Percentiles rank a stretch among this genome's conserved stretches.
phyloP scores from a whole-genome alignment of 2,329 filamentous ascomycete species.

The Penicillium concentricum region DNA sequence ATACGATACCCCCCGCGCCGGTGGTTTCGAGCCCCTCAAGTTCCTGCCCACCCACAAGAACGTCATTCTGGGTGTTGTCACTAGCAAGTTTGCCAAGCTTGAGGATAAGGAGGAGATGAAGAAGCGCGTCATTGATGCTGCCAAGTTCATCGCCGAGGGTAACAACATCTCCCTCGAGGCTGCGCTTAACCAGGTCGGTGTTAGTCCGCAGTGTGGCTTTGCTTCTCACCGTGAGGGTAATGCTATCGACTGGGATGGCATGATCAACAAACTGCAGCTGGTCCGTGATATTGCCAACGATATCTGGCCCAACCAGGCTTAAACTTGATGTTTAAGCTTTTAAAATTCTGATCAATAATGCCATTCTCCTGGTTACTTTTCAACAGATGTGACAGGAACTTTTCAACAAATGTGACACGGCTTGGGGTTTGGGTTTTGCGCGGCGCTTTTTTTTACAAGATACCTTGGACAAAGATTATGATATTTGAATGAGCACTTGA shows the following conservation, averaged over 20 bases:
- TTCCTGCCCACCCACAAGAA: constrained; percentile 61
- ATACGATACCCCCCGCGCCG: constrained; percentile 65
- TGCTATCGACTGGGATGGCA: constrained; percentile 64
- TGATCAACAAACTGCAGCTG: constrained; percentile 70
- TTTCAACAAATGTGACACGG: constrained; percentile 13
- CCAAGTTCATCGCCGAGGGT: constrained; percentile 68
- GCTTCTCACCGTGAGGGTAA: constrained; percentile 74
- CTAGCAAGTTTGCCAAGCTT: constrained; percentile 61
- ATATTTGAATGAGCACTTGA: constrained; percentile 20
- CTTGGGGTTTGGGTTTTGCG: constrained; percentile 2
- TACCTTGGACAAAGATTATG: constrained; percentile 14
- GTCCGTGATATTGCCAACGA: constrained; percentile 71
- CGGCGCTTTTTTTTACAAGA: constrained; percentile 1
- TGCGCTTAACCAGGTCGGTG: constrained; percentile 65
- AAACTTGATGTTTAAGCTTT: constrained; percentile 2
- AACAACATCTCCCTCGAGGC: constrained; percentile 63
- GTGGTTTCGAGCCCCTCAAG: constrained; percentile 65
- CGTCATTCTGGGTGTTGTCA: constrained; percentile 64
- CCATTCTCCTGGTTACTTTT: constrained; percentile 9
- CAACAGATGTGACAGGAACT: constrained; percentile 12
- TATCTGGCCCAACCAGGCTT: constrained; percentile 63
- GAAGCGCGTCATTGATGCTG: constrained; percentile 58
- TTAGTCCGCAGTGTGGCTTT: constrained; percentile 72
- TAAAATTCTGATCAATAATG: constrained; percentile 1
- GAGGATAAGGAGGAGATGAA: constrained; percentile 66